Conservation (phyloP, 495 filamentous ascomycete genomes). For the Penicillium ochrochloron region DNA sequence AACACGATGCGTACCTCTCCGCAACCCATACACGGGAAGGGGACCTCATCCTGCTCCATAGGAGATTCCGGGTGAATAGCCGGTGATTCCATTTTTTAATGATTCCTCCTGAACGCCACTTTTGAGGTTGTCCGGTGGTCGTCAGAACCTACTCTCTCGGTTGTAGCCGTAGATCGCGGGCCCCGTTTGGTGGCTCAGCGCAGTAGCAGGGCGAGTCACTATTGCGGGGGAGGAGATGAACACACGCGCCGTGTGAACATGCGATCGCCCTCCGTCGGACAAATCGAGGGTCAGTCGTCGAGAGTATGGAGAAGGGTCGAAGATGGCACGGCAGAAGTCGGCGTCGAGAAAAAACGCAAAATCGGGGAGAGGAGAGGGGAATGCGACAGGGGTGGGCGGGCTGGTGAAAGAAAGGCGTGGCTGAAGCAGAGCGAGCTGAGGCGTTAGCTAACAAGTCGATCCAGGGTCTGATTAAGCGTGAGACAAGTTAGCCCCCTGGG, state of each 20-base stretch:
- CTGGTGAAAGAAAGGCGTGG: conserved; percentile 29
- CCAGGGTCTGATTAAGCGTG: conserved; percentile 24
- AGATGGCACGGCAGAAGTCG: conserved; percentile 4
- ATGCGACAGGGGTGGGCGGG: conserved; percentile 32
- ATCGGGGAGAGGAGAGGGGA: conserved; percentile 25
- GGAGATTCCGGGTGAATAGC: conserved; percentile 74
- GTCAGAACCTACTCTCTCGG: neutral
- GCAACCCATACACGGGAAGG: conserved; percentile 95
- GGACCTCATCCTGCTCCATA: conserved; percentile 85
- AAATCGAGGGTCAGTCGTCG: neutral
- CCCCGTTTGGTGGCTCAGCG: neutral
- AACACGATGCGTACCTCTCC: conserved; percentile 71
- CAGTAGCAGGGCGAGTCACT: neutral
- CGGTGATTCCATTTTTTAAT: conserved; percentile 46
- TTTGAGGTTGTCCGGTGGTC: neutral
- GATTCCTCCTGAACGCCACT: conserved; percentile 11
- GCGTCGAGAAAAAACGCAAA: conserved; percentile 12
- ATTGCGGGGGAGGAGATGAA: neutral
- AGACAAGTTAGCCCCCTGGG: conserved; percentile 15
- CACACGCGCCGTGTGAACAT: neutral
- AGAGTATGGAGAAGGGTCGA: neutral
- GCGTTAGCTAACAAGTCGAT: conserved; percentile 19
- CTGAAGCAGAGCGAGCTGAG: conserved; percentile 25
- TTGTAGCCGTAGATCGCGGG: neutral
- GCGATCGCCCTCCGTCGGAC: conserved; percentile 4